A percentile compares a stretch with the other conserved stretches of the same genome.
These are phyloP conservation scores for Yamadazyma mexicana DNA, from an alignment of 1,139 yeast species.

Conservation along the genomic window DNA sequence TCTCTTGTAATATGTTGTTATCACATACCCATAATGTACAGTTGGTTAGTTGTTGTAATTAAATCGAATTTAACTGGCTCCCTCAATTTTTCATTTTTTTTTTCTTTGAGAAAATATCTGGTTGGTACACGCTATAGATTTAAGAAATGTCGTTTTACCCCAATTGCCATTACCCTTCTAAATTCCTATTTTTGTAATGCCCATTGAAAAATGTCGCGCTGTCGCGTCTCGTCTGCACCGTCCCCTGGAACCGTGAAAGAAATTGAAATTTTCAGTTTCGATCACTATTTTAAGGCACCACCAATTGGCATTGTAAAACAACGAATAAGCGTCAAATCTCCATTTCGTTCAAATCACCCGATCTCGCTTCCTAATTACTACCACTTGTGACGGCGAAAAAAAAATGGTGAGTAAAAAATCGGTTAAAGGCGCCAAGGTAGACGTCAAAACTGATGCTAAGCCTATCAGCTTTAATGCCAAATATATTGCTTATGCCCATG, in stretches of 20 bases:
- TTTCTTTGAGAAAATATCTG: neutral
- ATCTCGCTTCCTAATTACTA: no score
- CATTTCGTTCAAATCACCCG: no score
- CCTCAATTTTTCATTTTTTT: slow-evolving; percentile 5
- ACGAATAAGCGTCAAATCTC: no score
- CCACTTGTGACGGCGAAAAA: no score
- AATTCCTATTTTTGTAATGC: no score
- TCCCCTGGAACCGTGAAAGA: no score
- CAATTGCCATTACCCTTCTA: no score
- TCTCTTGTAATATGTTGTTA: neutral
- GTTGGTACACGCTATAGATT: neutral
- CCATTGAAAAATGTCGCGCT: no score
- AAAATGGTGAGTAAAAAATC: neutral
- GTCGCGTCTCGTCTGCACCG: no score
- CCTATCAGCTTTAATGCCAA: slow-evolving; percentile 50
- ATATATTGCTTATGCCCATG: slow-evolving; percentile 68
- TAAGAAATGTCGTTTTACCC: neutral
- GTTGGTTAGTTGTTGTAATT: slow-evolving; percentile 6
- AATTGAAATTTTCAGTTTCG: no score
- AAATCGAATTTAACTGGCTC: slow-evolving; percentile 14
- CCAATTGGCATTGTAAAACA: no score
- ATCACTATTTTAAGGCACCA: no score
- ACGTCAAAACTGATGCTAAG: neutral
- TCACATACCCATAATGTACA: slow-evolving; percentile 5
- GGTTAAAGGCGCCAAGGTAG: neutral